These are phyloP conservation scores for Calonectria pteridis DNA, from an alignment of 2,329 filamentous ascomycete species.

Conservation along the genomic window DNA sequence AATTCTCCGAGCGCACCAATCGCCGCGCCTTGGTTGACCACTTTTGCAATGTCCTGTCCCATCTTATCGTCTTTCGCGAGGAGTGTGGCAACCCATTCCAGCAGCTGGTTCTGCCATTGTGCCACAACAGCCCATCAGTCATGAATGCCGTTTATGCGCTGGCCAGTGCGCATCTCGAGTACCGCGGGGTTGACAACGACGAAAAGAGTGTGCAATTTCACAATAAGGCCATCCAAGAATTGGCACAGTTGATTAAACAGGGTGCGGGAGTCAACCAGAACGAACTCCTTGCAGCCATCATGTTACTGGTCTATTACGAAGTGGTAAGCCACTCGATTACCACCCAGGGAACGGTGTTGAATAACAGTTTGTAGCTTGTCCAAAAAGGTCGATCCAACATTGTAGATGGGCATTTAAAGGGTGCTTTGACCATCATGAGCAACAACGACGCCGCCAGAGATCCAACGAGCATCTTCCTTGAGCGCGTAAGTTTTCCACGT, in stretches of 20 bases:
- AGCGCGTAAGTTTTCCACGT: conserved; percentile 59
- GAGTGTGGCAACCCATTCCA: conserved; percentile 74
- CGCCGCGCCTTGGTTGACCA: conserved; percentile 70
- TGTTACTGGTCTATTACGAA: conserved; percentile 74
- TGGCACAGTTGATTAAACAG: conserved; percentile 68
- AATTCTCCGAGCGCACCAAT: conserved; percentile 67
- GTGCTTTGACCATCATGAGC: conserved; percentile 72
- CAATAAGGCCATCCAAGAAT: conserved; percentile 68
- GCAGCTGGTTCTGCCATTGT: conserved; percentile 72
- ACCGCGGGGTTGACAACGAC: conserved; percentile 63
- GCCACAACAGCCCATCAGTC: conserved; percentile 68
- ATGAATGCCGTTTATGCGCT: conserved; percentile 89
- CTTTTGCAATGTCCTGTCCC: conserved; percentile 73
- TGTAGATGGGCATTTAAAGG: conserved; percentile 71
- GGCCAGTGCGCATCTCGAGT: conserved; percentile 86
- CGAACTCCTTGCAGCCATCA: conserved; percentile 71
- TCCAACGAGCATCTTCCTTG: conserved; percentile 68
- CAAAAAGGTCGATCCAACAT: conserved; percentile 71
- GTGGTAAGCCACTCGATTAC: conserved; percentile 59
- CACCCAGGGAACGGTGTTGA: not conserved
- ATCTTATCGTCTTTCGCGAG: conserved; percentile 74
- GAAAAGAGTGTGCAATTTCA: conserved; percentile 72
- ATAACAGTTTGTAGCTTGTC: conserved; percentile 62
- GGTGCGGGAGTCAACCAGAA: conserved; percentile 64
- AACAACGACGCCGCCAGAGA: conserved; percentile 59